Percentiles rank a stretch among this genome's conserved stretches.
Conservation (phyloP, 495 filamentous ascomycete species). For the Podospora tetraspora region DNA sequence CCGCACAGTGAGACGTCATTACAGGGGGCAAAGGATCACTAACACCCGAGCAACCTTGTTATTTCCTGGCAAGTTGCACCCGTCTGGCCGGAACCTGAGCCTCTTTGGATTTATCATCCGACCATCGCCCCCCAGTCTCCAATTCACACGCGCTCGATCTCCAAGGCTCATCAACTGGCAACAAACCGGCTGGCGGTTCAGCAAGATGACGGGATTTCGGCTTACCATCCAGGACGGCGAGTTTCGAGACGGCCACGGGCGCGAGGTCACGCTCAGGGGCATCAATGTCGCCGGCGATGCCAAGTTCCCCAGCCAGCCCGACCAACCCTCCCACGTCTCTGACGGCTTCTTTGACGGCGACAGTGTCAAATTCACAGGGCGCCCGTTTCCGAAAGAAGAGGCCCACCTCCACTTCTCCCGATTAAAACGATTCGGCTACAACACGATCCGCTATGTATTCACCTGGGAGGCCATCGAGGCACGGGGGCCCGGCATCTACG, state of each 20-base stretch:
- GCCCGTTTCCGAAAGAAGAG: conserved; percentile 77
- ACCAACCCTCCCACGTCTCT: conserved; percentile 71
- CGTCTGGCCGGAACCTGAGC: neutral
- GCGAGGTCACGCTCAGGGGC: conserved; percentile 54
- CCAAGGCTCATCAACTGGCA: neutral
- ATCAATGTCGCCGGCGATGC: conserved; percentile 63
- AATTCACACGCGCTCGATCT: neutral
- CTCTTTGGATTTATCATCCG: neutral
- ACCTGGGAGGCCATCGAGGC: conserved; percentile 99
- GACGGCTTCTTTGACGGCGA: conserved; percentile 91
- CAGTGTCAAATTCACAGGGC: conserved; percentile 78
- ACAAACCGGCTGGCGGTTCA: neutral
- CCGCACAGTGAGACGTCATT: neutral
- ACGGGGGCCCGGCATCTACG: conserved; percentile 86
- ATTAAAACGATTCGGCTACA: conserved; percentile 84
- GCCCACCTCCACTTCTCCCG: conserved; percentile 84
- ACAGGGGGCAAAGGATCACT: neutral
- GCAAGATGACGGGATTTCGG: conserved; percentile 44
- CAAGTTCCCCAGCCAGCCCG: conserved; percentile 66
- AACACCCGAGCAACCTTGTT: neutral
- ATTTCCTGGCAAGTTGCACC: neutral
- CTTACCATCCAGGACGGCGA: conserved; percentile 75
- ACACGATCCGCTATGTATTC: conserved; percentile 92
- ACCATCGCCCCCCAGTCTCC: neutral
- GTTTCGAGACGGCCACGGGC: conserved; percentile 61